Conservation (phyloP, 768 basidiomycete species). For the Pholiota molesta region DNA sequence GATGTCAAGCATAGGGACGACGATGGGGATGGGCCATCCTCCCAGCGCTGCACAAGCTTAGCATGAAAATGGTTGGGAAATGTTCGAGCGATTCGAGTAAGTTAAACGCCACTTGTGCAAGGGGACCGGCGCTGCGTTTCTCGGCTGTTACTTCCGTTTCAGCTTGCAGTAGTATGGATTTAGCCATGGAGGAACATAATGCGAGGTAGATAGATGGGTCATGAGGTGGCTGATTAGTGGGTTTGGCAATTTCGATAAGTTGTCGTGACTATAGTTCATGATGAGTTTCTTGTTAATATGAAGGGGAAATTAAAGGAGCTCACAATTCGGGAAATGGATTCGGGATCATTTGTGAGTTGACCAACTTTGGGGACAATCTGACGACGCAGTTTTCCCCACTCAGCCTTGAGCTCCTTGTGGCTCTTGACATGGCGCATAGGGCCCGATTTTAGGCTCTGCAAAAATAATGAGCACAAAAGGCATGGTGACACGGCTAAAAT, state of each 20-base stretch:
- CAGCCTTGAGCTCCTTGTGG: conserved; percentile 52
- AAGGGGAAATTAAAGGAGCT: conserved; percentile 27
- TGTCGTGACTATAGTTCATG: conserved; percentile 37
- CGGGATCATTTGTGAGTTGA: conserved; percentile 75
- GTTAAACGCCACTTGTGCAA: conserved; percentile 75
- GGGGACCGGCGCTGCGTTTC: conserved; percentile 79
- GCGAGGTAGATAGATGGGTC: conserved; percentile 63
- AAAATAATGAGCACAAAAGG: background rate
- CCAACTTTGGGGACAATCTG: conserved; percentile 87
- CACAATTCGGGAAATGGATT: conserved; percentile 67
- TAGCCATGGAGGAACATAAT: conserved; percentile 85
- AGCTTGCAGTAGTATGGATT: conserved; percentile 87
- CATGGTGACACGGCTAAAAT: background rate
- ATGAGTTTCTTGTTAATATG: background rate
- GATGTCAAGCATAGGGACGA: conserved; percentile 54
- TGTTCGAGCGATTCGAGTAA: conserved; percentile 60
- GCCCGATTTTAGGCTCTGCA: conserved; percentile 64
- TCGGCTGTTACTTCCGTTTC: conserved; percentile 93
- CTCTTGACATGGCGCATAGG: conserved; percentile 67
- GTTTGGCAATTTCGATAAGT: conserved; percentile 38
- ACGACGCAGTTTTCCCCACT: conserved; percentile 71
- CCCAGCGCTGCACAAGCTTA: conserved; percentile 87
- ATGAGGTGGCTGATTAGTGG: conserved; percentile 31
- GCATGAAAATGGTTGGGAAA: conserved; percentile 77
- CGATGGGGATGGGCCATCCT: conserved; percentile 81